These are phyloP conservation scores for Cymbidium sinense DNA, from an alignment of 106 monocot genomes.

Conservation along the genomic window DNA sequence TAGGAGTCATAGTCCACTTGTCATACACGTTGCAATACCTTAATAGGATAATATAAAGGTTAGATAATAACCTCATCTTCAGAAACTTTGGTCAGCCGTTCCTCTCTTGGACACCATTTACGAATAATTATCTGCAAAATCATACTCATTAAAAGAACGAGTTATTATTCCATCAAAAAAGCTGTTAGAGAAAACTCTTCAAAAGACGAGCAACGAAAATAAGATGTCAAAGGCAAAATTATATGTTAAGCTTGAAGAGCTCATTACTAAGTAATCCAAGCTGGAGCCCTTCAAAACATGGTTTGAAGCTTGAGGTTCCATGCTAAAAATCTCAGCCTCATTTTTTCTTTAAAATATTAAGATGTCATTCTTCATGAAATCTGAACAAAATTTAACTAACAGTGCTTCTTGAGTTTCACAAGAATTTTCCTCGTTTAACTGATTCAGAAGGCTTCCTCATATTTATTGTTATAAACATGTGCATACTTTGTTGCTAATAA, in stretches of 20 bases:
- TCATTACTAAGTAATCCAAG: not conserved
- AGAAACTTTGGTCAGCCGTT: constrained; percentile 52
- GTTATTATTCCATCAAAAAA: not conserved
- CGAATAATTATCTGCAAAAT: constrained; percentile 64
- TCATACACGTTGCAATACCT: too few species aligned
- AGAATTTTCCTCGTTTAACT: too few species aligned
- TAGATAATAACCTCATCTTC: constrained; percentile 74
- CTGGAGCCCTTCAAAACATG: not conserved
- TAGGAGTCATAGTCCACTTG: too few species aligned
- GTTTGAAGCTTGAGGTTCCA: not conserved
- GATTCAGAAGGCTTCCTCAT: too few species aligned
- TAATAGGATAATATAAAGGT: not conserved
- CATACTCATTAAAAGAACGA: not conserved
- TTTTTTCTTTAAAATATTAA: not conserved
- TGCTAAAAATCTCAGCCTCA: not conserved
- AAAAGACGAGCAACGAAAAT: not conserved
- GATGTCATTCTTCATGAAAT: not conserved
- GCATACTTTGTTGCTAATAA: too few species aligned
- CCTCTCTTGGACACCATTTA: constrained; percentile 71
- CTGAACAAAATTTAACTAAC: too few species aligned
- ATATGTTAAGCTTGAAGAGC: not conserved
- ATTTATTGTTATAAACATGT: too few species aligned
- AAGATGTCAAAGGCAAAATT: too few species aligned
- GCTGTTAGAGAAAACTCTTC: not conserved
- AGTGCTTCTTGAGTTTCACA: too few species aligned